A percentile compares a stretch with the other conserved stretches of the same genome.
Conservation (phyloP, 2,329 filamentous ascomycete genomes). For the Fonsecaea pedrosoi region DNA sequence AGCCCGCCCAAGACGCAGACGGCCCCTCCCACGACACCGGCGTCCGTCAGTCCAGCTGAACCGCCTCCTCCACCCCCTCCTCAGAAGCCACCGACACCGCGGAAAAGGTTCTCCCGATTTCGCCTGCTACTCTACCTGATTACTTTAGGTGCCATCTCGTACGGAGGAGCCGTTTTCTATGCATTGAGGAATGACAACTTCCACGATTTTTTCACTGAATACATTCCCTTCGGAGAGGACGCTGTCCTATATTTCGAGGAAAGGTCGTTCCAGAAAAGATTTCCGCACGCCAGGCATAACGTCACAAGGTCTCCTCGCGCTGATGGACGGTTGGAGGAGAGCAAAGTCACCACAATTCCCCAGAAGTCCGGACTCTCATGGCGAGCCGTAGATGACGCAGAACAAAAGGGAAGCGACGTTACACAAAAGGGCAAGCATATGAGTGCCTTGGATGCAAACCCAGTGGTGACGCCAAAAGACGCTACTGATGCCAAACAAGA, state of each 20-base stretch:
- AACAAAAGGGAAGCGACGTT: constrained; percentile 64
- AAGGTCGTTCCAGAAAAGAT: constrained; percentile 86
- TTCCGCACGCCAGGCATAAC: constrained; percentile 67
- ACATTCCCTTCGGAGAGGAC: constrained; percentile 91
- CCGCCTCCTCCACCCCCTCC: constrained; percentile 45
- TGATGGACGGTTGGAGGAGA: constrained; percentile 60
- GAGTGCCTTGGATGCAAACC: constrained; percentile 47
- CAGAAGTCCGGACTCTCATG: constrained; percentile 85
- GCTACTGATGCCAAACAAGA: constrained; percentile 26
- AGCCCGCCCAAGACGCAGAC: constrained; percentile 46
- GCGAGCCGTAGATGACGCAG: constrained; percentile 70
- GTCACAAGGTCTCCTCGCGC: constrained; percentile 57
- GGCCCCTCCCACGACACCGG: constrained; percentile 46
- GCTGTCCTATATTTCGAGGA: constrained; percentile 95
- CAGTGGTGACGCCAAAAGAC: constrained; percentile 27
- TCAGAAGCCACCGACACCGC: constrained; percentile 52
- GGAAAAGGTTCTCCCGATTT: constrained; percentile 73
- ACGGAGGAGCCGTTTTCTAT: constrained; percentile 88
- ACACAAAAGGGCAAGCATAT: constrained; percentile 58
- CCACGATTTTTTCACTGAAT: constrained; percentile 99
- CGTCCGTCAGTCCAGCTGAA: constrained; percentile 40
- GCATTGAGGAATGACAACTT: constrained; percentile 95
- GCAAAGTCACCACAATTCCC: constrained; percentile 80
- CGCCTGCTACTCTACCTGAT: constrained; percentile 78
- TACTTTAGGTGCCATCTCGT: constrained; percentile 77